Conservation (phyloP, 306 rosid genomes). For the Styphnolobium japonicum region DNA sequence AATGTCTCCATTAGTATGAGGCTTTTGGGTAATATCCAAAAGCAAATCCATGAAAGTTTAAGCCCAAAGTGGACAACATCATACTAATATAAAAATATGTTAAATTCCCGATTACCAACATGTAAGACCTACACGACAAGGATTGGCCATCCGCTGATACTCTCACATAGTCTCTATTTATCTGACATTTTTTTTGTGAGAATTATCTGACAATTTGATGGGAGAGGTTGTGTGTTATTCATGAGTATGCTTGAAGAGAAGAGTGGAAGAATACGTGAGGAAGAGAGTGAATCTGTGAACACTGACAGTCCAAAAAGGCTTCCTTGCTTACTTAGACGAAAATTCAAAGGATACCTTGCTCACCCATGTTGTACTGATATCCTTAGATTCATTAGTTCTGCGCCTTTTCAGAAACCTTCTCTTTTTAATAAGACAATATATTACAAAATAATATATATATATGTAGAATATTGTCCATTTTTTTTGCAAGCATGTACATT, state of each 20-base stretch:
- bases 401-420: neutral
- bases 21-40: no score
- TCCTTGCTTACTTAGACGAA: constrained; percentile 4
- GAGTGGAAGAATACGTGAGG: constrained; percentile 31
- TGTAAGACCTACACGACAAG: neutral
- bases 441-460: no score
- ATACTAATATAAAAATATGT: no score
- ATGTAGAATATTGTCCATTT: no score
- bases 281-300: constrained; percentile 25
- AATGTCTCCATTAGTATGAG: no score
- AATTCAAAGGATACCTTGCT: constrained; percentile 34
- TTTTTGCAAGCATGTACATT: no score
- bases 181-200: no score
- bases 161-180: neutral
- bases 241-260: neutral
- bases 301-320: constrained; percentile 19
- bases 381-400: neutral
- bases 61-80: no score
- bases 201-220: no score
- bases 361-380: neutral
- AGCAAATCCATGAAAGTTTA: no score
- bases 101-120: no score
- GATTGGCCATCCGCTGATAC: constrained; percentile 16
- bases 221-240: neutral
- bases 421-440: no score